Evolutionary conservation across 2,329 filamentous ascomycete genomes (phyloP), one percentile per base, ranked within the genome.

Genomic region (Chrysoporthe cubensis): DNA sequence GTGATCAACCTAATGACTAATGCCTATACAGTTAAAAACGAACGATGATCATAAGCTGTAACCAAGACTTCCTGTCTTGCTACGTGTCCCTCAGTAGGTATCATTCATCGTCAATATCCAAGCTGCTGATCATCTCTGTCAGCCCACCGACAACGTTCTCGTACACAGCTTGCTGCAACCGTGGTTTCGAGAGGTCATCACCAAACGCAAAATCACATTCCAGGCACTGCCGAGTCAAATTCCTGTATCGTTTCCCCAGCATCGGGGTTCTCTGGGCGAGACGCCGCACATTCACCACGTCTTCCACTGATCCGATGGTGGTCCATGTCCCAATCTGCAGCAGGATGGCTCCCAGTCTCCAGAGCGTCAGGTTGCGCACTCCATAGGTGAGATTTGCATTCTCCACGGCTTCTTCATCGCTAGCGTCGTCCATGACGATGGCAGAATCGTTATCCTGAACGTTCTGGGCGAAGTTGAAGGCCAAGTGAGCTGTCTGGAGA

Each of bases 131-230:
- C 60, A 66, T 66, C 4, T 58, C 52, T 1, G 52, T 34, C 54
- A 73, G 62, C 44, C 69, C 70, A 50, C 69, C 70, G 4, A 72
- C 66, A 4, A 74, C 64, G 48, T 69, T 58, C n/a, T 70, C 21
- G 52, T 74, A 73, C 3, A 74, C 64, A 11, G 71, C 70, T 37
- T 63, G 57, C 46, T 73, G 71, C 26, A 74, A 57, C 48, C 66
- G 62, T 13, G 68, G 65, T 9, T 46, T 66, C 11, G 37, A 48
- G 1, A 74, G 66, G 50, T 75, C 71, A 7, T 68, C 46, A 3
- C 69, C 67, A 34, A 54, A 71, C 6, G 65, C 67, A 56, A 69
- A 71, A 21, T 71, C 67, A 21, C 71, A 71, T 9, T 69, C 58
- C 14, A 71, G 37, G 16, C 65, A 67, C 64, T 65, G 66, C 44